Percentiles rank a stretch among this genome's conserved stretches.
phyloP scores from a whole-genome alignment of 768 basidiomycete species.

The Solioccasus polychromus region DNA sequence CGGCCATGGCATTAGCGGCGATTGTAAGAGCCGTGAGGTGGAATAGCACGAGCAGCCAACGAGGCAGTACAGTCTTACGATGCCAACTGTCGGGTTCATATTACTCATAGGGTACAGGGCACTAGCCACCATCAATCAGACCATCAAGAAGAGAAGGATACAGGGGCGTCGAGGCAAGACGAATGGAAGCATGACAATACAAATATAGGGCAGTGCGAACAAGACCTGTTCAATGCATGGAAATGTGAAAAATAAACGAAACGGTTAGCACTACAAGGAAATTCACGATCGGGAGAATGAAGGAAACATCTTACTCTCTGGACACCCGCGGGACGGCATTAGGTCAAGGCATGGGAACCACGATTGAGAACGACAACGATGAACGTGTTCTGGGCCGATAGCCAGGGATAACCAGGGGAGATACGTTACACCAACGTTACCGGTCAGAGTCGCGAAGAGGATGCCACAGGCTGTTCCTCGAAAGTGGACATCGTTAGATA shows the following conservation, averaged over 20 bases:
- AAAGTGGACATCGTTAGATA: background rate
- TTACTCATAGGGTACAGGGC: background rate
- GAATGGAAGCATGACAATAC: background rate
- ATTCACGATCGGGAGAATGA: no score
- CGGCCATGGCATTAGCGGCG: no score
- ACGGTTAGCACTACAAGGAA: background rate
- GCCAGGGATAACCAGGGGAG: no score
- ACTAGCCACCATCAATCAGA: no score
- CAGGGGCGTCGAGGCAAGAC: no score
- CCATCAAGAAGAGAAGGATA: background rate
- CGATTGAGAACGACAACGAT: background rate
- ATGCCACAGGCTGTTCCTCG: constrained; percentile 8
- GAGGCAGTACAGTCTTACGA: no score
- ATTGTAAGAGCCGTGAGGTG: background rate
- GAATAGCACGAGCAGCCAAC: background rate
- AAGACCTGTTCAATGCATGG: no score
- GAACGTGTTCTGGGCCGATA: background rate
- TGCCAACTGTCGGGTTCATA: no score
- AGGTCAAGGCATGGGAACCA: no score
- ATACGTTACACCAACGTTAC: background rate
- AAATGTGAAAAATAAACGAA: background rate
- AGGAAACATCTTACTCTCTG: no score
- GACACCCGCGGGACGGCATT: no score
- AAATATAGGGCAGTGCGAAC: no score
- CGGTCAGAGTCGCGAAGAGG: constrained; percentile 6